These are phyloP conservation scores for Ochetophila trinervis DNA, from an alignment of 306 rosid genomes.

Conservation along the genomic window DNA sequence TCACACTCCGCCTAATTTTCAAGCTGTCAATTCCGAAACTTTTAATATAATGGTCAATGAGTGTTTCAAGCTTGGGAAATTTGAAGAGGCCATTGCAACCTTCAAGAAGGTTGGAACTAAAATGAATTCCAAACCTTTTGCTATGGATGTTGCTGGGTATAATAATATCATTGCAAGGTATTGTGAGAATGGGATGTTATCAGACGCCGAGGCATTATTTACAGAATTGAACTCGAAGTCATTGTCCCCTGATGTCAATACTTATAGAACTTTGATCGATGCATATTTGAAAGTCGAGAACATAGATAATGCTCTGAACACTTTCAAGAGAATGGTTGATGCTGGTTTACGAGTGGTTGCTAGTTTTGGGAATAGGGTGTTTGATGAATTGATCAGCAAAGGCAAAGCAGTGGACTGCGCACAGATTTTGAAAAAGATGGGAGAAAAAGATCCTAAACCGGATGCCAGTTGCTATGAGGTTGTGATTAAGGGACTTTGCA, in stretches of 20 bases:
- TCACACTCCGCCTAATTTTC: conserved; percentile 82
- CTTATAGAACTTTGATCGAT: conserved; percentile 72
- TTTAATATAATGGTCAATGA: conserved; percentile 85
- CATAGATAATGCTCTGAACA: conserved; percentile 70
- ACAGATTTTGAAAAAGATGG: conserved; percentile 80
- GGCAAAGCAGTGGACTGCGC: conserved; percentile 69
- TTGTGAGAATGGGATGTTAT: conserved; percentile 73
- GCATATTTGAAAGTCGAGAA: conserved; percentile 58
- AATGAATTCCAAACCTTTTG: conserved; percentile 67
- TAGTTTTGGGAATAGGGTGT: conserved; percentile 66
- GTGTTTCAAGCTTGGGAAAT: conserved; percentile 62
- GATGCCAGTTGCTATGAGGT: conserved; percentile 82
- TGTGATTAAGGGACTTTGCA: conserved; percentile 80
- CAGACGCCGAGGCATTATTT: conserved; percentile 63
- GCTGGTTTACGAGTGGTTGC: conserved; percentile 84
- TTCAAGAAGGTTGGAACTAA: conserved; percentile 77
- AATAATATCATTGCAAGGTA: conserved; percentile 73
- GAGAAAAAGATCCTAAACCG: conserved; percentile 89
- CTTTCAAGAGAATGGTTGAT: conserved; percentile 79
- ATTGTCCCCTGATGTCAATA: conserved; percentile 78
- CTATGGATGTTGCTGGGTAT: conserved; percentile 92
- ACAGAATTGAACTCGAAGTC: conserved; percentile 73
- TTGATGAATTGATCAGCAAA: conserved; percentile 65
- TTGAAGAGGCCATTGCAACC: conserved; percentile 55
- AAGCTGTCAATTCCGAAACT: conserved; percentile 86